Evolutionary conservation across 805 yeast genomes (phyloP).

Genomic region (Candida nanaspora): DNA sequence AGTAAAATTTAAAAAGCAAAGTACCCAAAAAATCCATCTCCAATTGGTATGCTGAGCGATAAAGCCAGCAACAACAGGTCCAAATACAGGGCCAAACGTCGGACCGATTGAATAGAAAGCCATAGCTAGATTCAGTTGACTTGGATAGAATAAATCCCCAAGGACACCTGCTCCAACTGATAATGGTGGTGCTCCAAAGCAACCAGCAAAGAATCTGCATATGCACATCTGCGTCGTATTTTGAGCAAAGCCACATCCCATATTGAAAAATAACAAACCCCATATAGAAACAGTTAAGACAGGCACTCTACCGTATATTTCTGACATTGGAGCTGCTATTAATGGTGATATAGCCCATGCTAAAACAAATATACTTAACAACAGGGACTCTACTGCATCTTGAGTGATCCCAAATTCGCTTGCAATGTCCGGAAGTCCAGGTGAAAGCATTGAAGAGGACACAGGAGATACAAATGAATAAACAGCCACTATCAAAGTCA

Average conservation of each 20-base stretch:
- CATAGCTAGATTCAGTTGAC: conserved; percentile 48
- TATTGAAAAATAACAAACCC: conserved; percentile 39
- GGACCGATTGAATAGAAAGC: conserved; percentile 47
- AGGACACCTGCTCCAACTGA: conserved; percentile 65
- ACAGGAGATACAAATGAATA: not conserved
- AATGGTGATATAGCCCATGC: not conserved
- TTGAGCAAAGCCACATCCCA: conserved; percentile 57
- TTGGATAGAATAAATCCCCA: conserved; percentile 50
- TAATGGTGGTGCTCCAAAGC: conserved; percentile 59
- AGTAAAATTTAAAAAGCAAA: conserved; percentile 37
- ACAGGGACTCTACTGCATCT: not conserved
- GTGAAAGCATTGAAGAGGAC: not conserved
- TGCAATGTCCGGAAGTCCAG: not conserved
- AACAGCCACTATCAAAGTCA: not conserved
- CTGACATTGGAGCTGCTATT: not conserved
- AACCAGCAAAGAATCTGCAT: conserved; percentile 56
- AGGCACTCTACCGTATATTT: conserved; percentile 16
- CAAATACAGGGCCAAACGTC: conserved; percentile 51
- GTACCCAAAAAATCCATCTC: conserved; percentile 32
- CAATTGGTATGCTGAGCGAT: conserved; percentile 30
- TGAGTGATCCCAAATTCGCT: not conserved
- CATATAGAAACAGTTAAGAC: conserved; percentile 48
- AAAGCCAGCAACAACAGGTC: conserved; percentile 40
- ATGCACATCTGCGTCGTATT: conserved; percentile 49
- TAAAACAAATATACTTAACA: not conserved